Evolutionary conservation across 306 rosid species (phyloP).

Genomic region (Lotus japonicus): DNA sequence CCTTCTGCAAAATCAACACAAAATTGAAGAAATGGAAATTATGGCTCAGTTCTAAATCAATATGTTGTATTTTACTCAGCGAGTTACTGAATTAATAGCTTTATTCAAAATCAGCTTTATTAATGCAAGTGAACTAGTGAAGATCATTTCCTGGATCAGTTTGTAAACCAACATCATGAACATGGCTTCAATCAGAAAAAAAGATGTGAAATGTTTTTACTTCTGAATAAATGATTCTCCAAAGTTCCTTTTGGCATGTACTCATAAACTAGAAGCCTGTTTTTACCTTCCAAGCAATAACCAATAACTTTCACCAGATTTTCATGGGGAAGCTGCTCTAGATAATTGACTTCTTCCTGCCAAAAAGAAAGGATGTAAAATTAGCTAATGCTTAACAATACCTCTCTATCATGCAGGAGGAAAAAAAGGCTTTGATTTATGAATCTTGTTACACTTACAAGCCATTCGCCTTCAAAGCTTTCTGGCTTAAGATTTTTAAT

Average conservation of each 20-base stretch:
- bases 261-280: constrained; percentile 88
- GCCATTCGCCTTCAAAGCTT: no score
- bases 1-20: neutral
- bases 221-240: constrained; percentile 85
- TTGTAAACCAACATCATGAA: no score
- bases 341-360: constrained; percentile 86
- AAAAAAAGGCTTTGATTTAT: neutral
- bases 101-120: no score
- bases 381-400: constrained; percentile 11
- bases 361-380: constrained; percentile 11
- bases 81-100: no score
- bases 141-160: no score
- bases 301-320: constrained; percentile 90
- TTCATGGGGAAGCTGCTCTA: constrained; percentile 77
- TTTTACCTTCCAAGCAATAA: constrained; percentile 65
- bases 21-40: neutral
- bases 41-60: no score
- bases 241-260: constrained; percentile 78
- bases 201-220: constrained; percentile 57
- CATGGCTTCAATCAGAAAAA: no score
- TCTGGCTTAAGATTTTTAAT: no score
- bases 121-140: no score
- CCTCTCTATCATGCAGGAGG: neutral
- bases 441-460: constrained; percentile 51
- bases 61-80: no score